Evolutionary conservation across 1,284 basidiomycete genomes (phyloP), one percentile per base, ranked within the genome.

Genomic region (Cryptococcus hybrid): DNA sequence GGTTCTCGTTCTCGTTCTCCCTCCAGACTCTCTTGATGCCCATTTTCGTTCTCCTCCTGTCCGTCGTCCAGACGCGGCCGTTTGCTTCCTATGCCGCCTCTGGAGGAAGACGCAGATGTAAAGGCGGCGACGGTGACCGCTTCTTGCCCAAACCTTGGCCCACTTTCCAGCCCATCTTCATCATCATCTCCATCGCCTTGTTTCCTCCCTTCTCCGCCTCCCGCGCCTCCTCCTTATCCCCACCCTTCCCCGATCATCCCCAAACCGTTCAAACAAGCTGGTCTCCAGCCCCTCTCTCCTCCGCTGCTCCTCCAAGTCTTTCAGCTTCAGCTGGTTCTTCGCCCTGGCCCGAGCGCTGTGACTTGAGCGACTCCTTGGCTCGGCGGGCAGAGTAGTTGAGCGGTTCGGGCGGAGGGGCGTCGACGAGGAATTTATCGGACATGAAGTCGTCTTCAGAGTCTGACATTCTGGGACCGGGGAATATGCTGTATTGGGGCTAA

Each of bases 381-480:
- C 77, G 63, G 47, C 67, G 60, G 12, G 66, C 66, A 12, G 60
- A 56, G 61, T 77, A 76, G 6, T 18, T 18, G 18, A 18, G 18
- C 18, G 18, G 18, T 18, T 18, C 18, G 18, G 18, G 18, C 18
- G 18, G 37, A 8, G 67, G 35, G 3, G 64, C 48, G 1, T 74
- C 71, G 36, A 72, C 62, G 39, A 78, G 71, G 65, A 69, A 78
- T 62, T 77, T 78, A 69, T 78, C 77, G 13, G 75, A 77, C 77
- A 78, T 78, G 68, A 78, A 78, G 59, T 78, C 77, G 46, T 78
- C 76, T 53, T 78, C 76, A 0, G 73, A 75, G 65, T 76, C 74
- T 39, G 75, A 74, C 73, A 75, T 75, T 44, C 36, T 57, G 55
- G 18, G 3, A 34, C 5, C 18, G 18, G 18, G 30, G 38, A 44